phyloP scores from a whole-genome alignment of 2,329 filamentous ascomycete genomes.

The Colletotrichum chlorophyti region DNA sequence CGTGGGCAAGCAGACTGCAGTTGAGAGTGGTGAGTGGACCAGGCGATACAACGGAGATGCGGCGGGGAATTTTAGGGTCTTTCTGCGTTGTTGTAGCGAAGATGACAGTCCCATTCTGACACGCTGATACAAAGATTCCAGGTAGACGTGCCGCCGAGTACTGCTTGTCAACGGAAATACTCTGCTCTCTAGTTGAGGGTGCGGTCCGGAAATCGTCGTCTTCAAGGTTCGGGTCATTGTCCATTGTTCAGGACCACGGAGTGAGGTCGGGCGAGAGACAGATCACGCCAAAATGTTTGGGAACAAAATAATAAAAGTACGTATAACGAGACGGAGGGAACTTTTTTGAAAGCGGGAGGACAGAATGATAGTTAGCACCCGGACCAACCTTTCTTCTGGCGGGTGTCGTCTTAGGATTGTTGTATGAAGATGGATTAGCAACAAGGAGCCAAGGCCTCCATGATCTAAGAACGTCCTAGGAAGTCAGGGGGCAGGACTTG shows the following conservation, averaged over 20 bases:
- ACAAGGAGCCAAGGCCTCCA: fast-evolving
- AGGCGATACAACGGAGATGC: background rate
- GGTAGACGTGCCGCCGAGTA: background rate
- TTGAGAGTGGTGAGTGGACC: constrained; percentile 11
- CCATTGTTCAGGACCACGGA: background rate
- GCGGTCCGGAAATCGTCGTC: background rate
- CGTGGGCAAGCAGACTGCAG: constrained; percentile 17
- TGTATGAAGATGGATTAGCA: background rate
- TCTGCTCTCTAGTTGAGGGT: background rate
- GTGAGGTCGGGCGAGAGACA: no score
- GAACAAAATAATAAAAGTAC: no score
- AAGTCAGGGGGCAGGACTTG: background rate
- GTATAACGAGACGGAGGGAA: no score
- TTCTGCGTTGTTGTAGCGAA: background rate
- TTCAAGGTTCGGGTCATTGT: no score
- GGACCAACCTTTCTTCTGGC: no score
- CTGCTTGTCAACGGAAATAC: background rate
- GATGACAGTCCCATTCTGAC: background rate
- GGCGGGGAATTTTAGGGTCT: background rate
- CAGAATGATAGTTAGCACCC: no score
- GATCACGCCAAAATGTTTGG: no score
- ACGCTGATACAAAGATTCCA: constrained; percentile 11
- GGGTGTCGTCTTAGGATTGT: background rate
- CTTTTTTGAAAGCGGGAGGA: no score
- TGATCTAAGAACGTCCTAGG: fast-evolving